A percentile compares a stretch with the other conserved stretches of the same genome.
These are phyloP conservation scores for Forsythia suspensa DNA, from an alignment of 257 asterid species.

Conservation along the genomic window DNA sequence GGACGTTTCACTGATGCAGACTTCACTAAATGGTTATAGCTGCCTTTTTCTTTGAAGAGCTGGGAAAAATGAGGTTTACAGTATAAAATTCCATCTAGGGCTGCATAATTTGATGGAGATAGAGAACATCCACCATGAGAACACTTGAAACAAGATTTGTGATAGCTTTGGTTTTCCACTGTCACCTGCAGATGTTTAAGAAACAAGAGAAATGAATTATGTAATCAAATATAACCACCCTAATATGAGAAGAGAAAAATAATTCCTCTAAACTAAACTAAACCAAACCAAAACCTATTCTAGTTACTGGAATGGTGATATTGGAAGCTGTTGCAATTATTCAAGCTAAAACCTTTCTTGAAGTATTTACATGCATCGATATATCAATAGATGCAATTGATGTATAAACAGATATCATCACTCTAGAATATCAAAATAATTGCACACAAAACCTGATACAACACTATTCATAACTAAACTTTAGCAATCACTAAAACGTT, in stretches of 20 bases:
- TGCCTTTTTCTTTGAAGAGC: conserved; percentile 58
- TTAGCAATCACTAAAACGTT: background rate
- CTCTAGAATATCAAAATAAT: background rate
- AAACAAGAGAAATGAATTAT: background rate
- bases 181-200: conserved; percentile 33
- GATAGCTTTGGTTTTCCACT: conserved; percentile 54
- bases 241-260: background rate
- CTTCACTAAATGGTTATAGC: conserved; percentile 50
- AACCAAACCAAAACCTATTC: no score
- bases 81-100: conserved; percentile 46
- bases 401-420: background rate
- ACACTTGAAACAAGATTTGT: conserved; percentile 52
- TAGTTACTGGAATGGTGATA: background rate
- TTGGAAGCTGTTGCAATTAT: background rate
- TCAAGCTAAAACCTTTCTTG: background rate
- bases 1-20: conserved; percentile 49
- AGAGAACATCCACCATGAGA: conserved; percentile 55
- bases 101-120: conserved; percentile 52
- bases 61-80: conserved; percentile 56
- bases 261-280: background rate
- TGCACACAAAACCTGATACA: background rate
- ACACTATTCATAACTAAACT: background rate
- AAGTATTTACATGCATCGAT: background rate
- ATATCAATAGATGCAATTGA: background rate
- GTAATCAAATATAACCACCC: background rate